Conservation (phyloP, 331 rosid genomes). For the Malus hybrid region DNA sequence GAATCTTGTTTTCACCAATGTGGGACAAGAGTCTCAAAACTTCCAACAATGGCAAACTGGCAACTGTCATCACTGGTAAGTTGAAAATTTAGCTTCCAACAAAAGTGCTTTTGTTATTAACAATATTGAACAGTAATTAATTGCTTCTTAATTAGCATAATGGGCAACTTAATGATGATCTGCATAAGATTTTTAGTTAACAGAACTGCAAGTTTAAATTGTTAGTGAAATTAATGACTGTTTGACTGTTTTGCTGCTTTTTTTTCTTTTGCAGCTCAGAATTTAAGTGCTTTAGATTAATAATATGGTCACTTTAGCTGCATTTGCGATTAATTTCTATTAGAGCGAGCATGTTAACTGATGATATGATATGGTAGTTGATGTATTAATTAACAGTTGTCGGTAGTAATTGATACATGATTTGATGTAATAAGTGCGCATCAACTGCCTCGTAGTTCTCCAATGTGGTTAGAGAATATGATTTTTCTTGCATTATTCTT, state of each 20-base stretch:
- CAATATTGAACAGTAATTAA: neutral
- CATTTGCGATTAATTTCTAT: neutral
- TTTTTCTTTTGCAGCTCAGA: neutral
- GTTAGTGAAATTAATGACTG: neutral
- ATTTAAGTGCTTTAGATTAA: neutral
- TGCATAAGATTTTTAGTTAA: neutral
- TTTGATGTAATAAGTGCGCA: neutral
- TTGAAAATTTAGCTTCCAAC: neutral
- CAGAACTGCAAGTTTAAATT: neutral
- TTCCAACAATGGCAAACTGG: slow-evolving; percentile 46
- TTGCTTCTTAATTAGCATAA: neutral
- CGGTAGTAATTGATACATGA: neutral
- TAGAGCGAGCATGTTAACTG: neutral
- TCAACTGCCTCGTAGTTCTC: neutral
- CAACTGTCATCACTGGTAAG: slow-evolving; percentile 84
- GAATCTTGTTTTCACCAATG: too few relatives aligned
- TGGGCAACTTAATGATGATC: neutral
- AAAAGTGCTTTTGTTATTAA: neutral
- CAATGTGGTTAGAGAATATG: neutral
- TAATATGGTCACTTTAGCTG: neutral
- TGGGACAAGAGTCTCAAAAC: too few relatives aligned
- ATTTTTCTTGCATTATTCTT: neutral
- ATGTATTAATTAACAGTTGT: neutral
- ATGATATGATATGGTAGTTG: neutral
- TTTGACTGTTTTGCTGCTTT: neutral